These are phyloP conservation scores for Solanum clarkiae DNA, from an alignment of 257 asterid genomes.

Conservation along the genomic window DNA sequence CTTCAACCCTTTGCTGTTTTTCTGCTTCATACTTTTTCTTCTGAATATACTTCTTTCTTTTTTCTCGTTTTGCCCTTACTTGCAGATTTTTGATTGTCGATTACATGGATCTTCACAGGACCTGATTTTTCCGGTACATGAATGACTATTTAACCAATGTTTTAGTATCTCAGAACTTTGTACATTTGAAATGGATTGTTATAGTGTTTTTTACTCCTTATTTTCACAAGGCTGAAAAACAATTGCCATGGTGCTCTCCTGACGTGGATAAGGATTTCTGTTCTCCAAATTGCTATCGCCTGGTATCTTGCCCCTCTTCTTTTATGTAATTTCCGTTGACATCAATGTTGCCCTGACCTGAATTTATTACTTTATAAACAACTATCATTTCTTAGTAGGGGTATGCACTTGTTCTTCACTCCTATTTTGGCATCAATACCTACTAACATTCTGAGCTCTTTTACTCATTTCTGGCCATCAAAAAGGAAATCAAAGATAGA, in stretches of 20 bases:
- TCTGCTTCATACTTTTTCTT: background rate
- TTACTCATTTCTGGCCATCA: conserved; percentile 31
- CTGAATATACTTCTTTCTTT: background rate
- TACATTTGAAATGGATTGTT: background rate
- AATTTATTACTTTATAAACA: background rate
- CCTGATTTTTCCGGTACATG: conserved; percentile 54
- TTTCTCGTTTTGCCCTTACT: conserved; percentile 8
- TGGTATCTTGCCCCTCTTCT: conserved; percentile 27
- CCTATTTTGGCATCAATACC: background rate
- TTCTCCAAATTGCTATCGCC: conserved; percentile 60
- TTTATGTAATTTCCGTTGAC: background rate
- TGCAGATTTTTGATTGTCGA: conserved; percentile 91
- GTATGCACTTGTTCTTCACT: background rate
- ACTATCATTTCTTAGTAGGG: background rate
- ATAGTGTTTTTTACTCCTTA: background rate
- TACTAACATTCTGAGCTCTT: conserved; percentile 1
- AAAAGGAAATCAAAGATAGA: conserved; percentile 26
- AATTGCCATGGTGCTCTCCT: conserved; percentile 28
- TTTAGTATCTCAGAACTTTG: background rate
- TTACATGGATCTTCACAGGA: conserved; percentile 96
- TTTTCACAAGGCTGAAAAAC: conserved; percentile 43
- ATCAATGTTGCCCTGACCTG: background rate
- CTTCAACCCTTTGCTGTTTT: background rate
- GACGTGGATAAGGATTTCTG: conserved; percentile 63
- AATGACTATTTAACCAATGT: background rate